phyloP scores from a whole-genome alignment of 2,329 filamentous ascomycete species.

The Tolypocladium nubicola region DNA sequence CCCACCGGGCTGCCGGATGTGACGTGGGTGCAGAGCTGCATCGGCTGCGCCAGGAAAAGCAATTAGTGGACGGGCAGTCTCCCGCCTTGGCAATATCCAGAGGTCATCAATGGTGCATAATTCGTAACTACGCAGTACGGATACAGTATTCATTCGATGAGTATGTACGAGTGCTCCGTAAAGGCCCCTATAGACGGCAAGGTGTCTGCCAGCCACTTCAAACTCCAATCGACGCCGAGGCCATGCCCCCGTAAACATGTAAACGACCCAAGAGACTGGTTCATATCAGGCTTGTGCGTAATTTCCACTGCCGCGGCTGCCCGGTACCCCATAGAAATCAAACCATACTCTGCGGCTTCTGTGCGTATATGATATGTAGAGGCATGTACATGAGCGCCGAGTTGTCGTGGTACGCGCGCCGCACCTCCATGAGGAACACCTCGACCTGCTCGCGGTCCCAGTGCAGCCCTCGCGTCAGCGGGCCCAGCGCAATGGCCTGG shows the following conservation, averaged over 20 bases:
- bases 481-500: slow-evolving; percentile 39
- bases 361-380: slow-evolving; percentile 42
- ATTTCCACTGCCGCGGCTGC: neutral
- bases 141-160: neutral
- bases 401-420: slow-evolving; percentile 36
- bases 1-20: neutral
- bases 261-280: neutral
- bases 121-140: too few relatives aligned
- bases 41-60: neutral
- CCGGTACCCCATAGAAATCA: neutral
- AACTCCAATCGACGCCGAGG: neutral
- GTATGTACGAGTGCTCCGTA: too few relatives aligned
- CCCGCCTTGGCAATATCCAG: neutral
- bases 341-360: slow-evolving; percentile 27
- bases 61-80: neutral
- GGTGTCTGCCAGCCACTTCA: neutral
- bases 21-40: neutral
- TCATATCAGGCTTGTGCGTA: neutral
- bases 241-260: neutral
- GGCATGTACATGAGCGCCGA: slow-evolving; percentile 42
- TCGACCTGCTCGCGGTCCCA: slow-evolving; percentile 39
- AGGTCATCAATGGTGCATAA: neutral
- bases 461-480: slow-evolving; percentile 36
- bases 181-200: too few relatives aligned
- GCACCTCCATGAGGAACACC: slow-evolving; percentile 34